These are phyloP conservation scores for Fusarium fujikuroi DNA, from an alignment of 2,329 filamentous ascomycete genomes.

Conservation along the genomic window DNA sequence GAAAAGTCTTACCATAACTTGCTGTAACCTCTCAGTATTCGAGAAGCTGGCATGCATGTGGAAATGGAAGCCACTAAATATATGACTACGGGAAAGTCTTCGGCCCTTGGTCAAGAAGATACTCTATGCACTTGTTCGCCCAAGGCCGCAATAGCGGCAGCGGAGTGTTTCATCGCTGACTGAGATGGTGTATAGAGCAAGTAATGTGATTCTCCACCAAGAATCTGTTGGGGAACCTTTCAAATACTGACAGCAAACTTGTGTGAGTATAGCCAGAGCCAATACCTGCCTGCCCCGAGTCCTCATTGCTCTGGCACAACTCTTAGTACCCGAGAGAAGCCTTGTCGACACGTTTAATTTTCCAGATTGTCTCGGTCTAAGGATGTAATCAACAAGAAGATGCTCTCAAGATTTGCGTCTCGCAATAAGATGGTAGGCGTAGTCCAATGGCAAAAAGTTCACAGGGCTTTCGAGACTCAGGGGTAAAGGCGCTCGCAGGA, in stretches of 20 bases:
- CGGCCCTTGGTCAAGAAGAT: too few species aligned
- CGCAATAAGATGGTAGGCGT: neutral
- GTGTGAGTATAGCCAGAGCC: fast-evolving
- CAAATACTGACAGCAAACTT: neutral
- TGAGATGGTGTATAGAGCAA: neutral
- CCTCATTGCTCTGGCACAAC: neutral
- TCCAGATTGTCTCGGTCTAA: neutral
- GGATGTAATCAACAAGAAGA: too few species aligned
- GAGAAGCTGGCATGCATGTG: fast-evolving
- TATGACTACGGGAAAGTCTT: neutral
- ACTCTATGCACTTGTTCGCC: too few species aligned
- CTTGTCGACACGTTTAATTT: neutral
- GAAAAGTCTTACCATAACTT: neutral
- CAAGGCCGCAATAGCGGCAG: neutral
- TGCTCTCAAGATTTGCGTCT: fast-evolving
- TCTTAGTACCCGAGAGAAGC: too few species aligned
- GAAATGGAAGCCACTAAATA: neutral
- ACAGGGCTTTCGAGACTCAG: neutral
- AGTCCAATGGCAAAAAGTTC: neutral
- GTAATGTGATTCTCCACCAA: neutral
- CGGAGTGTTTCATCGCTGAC: neutral
- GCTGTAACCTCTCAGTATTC: too few species aligned
- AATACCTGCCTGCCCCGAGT: neutral
- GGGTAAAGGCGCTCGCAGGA: too few species aligned
- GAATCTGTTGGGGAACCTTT: neutral